phyloP scores from a whole-genome alignment of 164 flowering plant species.

The Pachysandra terminalis region DNA sequence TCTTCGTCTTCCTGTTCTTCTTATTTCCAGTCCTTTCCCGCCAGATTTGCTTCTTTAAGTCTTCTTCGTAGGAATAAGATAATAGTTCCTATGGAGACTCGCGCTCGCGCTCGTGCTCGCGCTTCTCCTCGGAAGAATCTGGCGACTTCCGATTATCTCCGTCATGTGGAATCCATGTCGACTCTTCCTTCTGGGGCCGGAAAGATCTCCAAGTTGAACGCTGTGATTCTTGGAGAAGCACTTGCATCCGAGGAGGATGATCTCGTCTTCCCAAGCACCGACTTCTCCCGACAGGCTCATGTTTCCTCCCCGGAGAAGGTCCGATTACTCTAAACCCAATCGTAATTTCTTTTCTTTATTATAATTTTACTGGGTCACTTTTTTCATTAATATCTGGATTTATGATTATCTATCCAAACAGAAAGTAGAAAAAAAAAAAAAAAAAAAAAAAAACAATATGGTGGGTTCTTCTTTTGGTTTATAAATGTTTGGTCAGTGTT shows the following conservation, averaged over 20 bases:
- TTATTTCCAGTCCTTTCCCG: background rate
- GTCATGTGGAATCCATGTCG: constrained; percentile 60
- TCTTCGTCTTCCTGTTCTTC: background rate
- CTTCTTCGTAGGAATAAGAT: background rate
- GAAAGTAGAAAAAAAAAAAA: no score
- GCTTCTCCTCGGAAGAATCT: constrained; percentile 14
- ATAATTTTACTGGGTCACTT: no score
- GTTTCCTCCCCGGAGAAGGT: constrained; percentile 72
- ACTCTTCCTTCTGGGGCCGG: constrained; percentile 59
- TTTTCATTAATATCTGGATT: background rate
- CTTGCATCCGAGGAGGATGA: constrained; percentile 77
- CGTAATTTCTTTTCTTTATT: no score
- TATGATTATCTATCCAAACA: no score
- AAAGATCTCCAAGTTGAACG: constrained; percentile 45
- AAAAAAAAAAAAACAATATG: no score
- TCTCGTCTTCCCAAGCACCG: constrained; percentile 56
- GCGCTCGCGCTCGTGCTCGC: no score
- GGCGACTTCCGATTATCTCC: constrained; percentile 29
- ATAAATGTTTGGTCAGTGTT: constrained; percentile 39
- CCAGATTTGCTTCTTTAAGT: background rate
- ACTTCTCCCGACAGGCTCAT: constrained; percentile 59
- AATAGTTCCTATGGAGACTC: background rate
- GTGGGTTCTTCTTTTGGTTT: no score
- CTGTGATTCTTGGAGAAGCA: constrained; percentile 70
- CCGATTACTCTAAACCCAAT: no score